Evolutionary conservation across 2,329 filamentous ascomycete genomes (phyloP), one percentile per base, ranked within the genome.

Genomic region (Neonectria punicea): DNA sequence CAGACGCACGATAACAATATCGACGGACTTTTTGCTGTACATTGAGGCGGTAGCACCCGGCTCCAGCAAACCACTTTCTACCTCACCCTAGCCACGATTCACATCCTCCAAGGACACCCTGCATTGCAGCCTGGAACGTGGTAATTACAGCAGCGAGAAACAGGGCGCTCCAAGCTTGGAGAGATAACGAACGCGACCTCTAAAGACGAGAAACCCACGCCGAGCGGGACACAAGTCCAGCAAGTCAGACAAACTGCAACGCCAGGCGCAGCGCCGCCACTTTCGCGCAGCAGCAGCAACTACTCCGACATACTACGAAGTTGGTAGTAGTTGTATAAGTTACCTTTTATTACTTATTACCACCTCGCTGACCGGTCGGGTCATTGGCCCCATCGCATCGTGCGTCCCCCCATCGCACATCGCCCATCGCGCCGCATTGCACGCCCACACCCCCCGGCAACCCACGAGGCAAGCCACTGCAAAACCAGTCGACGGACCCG

Each of bases 101-200:
- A 63, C 50, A 53, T 56, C n/a, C 47, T 53, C 47, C 47, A 30
- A 58, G 36, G 47, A 22, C 49, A 34, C 53, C 51, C 59, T 41
- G 16, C 36, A 51, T 53, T 41, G 16, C 36, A 51, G 46, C 34
- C 46, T 57, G 25, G 46, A 22, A 28, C 28, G 28, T 50, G 47
- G 47, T 13, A n/a, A 50, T 28, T 32, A 4, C 36, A 43, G n/a
- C 16, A 43, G 16, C 39, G 16, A 41, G 5, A 34, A 51, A 28
- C 25, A 16, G 22, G 44, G 16, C n/a, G 18, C 10, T 51, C 49
- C 8, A 39, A 39, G 14, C 36, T 39, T 39, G 36, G 10, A 62
- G 10, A 62, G 59, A 62, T 62, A 62, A 62, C 59, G 59, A 13
- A 18, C 39, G 39, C 39, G 5, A 43, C 58, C 54, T 34, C 39